A percentile compares a stretch with the other conserved stretches of the same genome.
phyloP scores from a whole-genome alignment of 768 basidiomycete species.

The Agaricus sinodeliciosus region DNA sequence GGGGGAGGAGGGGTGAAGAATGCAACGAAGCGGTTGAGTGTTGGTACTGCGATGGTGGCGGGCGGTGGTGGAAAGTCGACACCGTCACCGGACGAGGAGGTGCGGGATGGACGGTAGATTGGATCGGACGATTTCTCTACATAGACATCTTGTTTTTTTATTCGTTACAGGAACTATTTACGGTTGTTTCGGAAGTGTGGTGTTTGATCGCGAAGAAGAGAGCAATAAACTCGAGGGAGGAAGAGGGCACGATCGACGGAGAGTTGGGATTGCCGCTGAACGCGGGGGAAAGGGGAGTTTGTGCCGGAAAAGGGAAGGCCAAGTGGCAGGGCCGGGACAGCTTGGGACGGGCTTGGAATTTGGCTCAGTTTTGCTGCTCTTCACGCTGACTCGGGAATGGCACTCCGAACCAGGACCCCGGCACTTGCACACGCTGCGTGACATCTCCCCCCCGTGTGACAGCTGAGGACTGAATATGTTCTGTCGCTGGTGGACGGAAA shows the following conservation, averaged over 20 bases:
- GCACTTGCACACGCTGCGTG: no score
- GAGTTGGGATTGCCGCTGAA: conserved; percentile 2
- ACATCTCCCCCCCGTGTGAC: background rate
- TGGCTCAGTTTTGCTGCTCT: no score
- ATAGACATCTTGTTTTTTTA: background rate
- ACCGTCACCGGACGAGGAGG: background rate
- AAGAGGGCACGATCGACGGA: background rate
- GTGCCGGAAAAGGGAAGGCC: conserved; percentile 8
- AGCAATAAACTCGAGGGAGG: background rate
- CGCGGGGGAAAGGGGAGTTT: conserved; percentile 12
- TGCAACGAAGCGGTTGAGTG: conserved; percentile 42
- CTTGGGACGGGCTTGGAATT: conserved; percentile 1
- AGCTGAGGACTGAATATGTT: conserved; percentile 1
- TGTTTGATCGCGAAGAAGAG: no score
- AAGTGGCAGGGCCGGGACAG: background rate
- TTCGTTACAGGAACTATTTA: background rate
- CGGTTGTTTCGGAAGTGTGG: background rate
- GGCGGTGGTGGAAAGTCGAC: conserved; percentile 7
- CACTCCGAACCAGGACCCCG: no score
- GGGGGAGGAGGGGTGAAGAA: conserved; percentile 33
- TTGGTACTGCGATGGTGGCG: conserved; percentile 24
- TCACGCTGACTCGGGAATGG: no score
- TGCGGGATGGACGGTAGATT: conserved; percentile 1
- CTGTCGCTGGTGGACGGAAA: background rate
- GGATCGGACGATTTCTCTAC: background rate